phyloP scores from a whole-genome alignment of 148 eudicot species.

The Dysphania ambrosioides region DNA sequence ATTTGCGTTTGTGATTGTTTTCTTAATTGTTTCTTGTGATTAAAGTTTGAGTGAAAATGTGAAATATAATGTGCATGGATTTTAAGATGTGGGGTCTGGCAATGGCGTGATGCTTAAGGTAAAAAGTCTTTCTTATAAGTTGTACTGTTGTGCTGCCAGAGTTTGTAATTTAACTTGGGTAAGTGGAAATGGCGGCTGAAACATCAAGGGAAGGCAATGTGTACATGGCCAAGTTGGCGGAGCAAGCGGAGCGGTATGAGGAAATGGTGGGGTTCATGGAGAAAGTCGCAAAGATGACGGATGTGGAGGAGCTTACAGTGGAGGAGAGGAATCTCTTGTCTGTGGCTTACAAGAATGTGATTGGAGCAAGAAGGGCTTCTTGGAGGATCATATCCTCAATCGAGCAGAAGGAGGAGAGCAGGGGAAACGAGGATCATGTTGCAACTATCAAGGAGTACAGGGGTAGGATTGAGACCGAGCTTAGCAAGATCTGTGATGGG shows the following conservation, averaged over 20 bases:
- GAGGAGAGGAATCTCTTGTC: constrained; percentile 82
- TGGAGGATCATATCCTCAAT: constrained; percentile 89
- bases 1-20: background rate
- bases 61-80: background rate
- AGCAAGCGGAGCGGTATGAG: constrained; percentile 85
- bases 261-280: constrained; percentile 87
- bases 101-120: no score
- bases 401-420: constrained; percentile 81
- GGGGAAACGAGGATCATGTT: constrained; percentile 78
- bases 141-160: constrained; percentile 18
- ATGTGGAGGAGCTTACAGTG: constrained; percentile 58
- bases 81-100: background rate
- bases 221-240: constrained; percentile 82
- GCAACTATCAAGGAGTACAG: constrained; percentile 65
- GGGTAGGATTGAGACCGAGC: constrained; percentile 66
- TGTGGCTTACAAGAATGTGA: constrained; percentile 81
- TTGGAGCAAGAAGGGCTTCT: constrained; percentile 83
- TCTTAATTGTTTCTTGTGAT: background rate
- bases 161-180: constrained; percentile 8
- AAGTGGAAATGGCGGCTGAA: constrained; percentile 39
- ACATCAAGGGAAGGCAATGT: constrained; percentile 65
- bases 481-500: constrained; percentile 73
- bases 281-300: constrained; percentile 59
- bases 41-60: background rate
- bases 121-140: constrained; percentile 4